Evolutionary conservation across 306 rosid species (phyloP).

Genomic region (Myrica gale): DNA sequence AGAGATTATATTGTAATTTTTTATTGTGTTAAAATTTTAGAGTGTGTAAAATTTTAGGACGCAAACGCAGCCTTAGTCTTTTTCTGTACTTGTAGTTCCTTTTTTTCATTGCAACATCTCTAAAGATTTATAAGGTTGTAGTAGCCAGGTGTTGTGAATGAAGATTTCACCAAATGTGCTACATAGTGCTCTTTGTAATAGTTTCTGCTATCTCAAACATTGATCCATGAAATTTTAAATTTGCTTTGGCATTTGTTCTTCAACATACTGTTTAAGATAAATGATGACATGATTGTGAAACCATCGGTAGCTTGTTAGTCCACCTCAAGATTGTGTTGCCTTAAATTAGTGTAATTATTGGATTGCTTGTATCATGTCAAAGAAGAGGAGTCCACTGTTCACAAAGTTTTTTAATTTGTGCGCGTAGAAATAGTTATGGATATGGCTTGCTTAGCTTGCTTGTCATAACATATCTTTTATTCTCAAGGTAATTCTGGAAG

Average conservation of each 20-base stretch:
- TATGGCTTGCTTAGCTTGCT: slow-evolving; percentile 10
- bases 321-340: background rate
- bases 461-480: slow-evolving; percentile 15
- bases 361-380: no score
- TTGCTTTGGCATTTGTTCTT: background rate
- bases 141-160: background rate
- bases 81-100: background rate
- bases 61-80: no score
- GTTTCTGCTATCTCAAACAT: background rate
- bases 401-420: background rate
- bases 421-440: background rate
- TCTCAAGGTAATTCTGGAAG: slow-evolving; percentile 42
- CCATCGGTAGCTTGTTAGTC: background rate
- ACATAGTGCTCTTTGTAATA: background rate
- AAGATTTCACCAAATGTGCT: background rate
- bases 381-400: background rate
- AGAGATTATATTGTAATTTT: no score
- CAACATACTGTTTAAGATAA: background rate
- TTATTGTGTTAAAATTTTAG: no score
- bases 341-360: background rate
- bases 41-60: no score
- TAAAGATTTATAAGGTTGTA: background rate
- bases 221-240: background rate
- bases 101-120: background rate
- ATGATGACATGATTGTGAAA: background rate